Base-by-base conservation (phyloP, 805 yeast species). In the Suhomyces vadensis region DNA sequence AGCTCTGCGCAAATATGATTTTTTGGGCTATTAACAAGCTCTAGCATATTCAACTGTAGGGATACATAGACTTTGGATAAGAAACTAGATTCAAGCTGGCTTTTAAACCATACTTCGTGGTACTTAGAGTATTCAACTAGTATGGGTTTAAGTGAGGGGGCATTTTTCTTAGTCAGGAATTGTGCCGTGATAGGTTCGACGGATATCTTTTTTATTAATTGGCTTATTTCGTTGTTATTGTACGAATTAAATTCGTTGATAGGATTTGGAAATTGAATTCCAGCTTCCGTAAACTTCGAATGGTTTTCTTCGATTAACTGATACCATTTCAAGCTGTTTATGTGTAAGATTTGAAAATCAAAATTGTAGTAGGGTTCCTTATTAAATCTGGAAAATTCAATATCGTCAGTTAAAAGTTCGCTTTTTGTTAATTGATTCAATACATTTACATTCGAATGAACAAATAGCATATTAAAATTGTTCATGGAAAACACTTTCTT, bases 31-130 rank as follows among this genome's bases (percentile, higher is more conserved):
- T 75, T 55, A 2, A 46, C 40, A 5, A 75, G 14, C 0, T 37
- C 25, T 1, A 65, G 43, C 24, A 65, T 64, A 0, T 63, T 56
- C 1, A 83, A 42, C 37, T 79, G 83, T 33, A 82, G 59, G 2
- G 83, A 73, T 0, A 80, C 48, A 9, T 71, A 60, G 0, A 64
- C 51, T 44, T 69, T 74, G 1, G 67, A 61, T 24, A 48, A 61
- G 53, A 22, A 60, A 13, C 46, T 47, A 16, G 41, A 36, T 3
- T 60, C 56, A 2, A 46, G 24, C 39, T 77, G 81, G 14, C 50
- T 41, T 44, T 77, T 73, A 5, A 64, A 54, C 89, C 89, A 84
- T 31, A 79, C 46, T 44, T 83, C 83, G 47, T 66, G 66, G 5
- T 56, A 52, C 0, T 55, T 42, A 21, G 71, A 65, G 40, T 58